Conservation (phyloP, 1,139 yeast genomes). For the Yamadazyma trypodendri region DNA sequence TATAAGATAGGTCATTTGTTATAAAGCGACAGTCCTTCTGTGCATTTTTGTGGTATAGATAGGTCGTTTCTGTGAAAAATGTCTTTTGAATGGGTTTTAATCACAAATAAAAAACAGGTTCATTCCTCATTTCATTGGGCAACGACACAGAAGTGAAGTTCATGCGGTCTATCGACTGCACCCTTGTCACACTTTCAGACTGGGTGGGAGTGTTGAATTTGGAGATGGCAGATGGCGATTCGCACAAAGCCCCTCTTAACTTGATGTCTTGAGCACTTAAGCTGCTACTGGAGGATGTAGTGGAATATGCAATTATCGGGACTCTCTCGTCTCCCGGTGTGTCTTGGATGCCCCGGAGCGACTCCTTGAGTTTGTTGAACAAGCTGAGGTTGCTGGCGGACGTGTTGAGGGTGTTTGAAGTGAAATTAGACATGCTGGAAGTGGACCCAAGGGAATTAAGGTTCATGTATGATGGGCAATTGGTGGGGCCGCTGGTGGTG, state of each 20-base stretch:
- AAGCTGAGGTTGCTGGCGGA: conserved; percentile 11
- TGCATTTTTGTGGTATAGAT: too few species aligned
- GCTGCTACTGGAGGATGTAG: conserved; percentile 6
- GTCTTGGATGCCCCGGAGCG: conserved; percentile 7
- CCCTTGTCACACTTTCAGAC: conserved; percentile 16
- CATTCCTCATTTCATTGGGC: background rate
- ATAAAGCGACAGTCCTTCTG: too few species aligned
- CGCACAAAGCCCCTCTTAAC: conserved; percentile 30
- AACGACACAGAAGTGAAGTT: background rate
- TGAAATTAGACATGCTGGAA: conserved; percentile 1
- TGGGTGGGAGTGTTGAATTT: conserved; percentile 26
- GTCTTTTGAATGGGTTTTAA: too few species aligned
- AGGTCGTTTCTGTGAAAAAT: too few species aligned
- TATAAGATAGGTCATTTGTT: too few species aligned
- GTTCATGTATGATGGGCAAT: too few species aligned
- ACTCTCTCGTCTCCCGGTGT: conserved; percentile 2
- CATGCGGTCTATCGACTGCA: conserved; percentile 15
- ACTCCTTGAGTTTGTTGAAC: conserved; percentile 9
- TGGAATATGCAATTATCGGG: background rate
- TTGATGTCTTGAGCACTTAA: conserved; percentile 16
- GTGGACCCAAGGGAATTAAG: background rate
- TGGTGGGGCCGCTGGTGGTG: too few species aligned
- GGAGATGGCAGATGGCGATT: conserved; percentile 30
- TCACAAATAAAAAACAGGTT: conserved; percentile 7
- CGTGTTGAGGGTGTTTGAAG: conserved; percentile 1